Evolutionary conservation across 192 early-diverging fungal species (phyloP).

Genomic region (Phlyctochytrium arcticum): DNA sequence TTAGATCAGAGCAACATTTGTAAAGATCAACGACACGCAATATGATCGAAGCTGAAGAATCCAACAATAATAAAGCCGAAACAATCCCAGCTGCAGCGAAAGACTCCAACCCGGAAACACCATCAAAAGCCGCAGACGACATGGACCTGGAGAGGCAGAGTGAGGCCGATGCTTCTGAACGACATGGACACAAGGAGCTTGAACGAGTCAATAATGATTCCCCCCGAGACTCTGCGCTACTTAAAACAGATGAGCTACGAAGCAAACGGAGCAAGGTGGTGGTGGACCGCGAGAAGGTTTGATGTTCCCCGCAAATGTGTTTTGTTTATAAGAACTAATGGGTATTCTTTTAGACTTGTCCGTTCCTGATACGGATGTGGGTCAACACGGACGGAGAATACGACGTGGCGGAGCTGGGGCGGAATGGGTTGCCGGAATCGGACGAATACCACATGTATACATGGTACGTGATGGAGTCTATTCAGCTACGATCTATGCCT

Average conservation of each 20-base stretch:
- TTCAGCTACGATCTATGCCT: too few species aligned
- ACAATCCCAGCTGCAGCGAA: too few species aligned
- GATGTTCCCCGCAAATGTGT: background rate
- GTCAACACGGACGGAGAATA: conserved; percentile 38
- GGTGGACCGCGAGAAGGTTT: background rate
- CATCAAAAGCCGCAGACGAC: too few species aligned
- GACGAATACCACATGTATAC: conserved; percentile 55
- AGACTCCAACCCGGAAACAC: too few species aligned
- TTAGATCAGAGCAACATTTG: too few species aligned
- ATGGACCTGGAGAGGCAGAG: background rate
- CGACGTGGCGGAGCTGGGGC: conserved; percentile 30
- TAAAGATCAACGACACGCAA: too few species aligned
- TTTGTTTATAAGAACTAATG: background rate
- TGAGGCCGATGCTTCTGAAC: background rate
- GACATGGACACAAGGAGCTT: background rate
- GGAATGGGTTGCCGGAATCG: conserved; percentile 30
- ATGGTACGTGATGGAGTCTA: conserved; percentile 52
- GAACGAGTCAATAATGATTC: background rate
- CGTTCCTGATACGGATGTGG: conserved; percentile 56
- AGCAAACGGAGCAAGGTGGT: background rate
- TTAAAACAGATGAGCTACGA: background rate
- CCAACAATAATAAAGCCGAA: too few species aligned
- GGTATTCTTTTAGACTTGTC: conserved; percentile 27
- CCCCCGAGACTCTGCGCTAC: background rate
- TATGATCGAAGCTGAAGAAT: too few species aligned